A percentile compares a stretch with the other conserved stretches of the same genome.
These are phyloP conservation scores for Trypanosoma scelopori DNA, from an alignment of 208 protist genomes.

Conservation along the genomic window DNA sequence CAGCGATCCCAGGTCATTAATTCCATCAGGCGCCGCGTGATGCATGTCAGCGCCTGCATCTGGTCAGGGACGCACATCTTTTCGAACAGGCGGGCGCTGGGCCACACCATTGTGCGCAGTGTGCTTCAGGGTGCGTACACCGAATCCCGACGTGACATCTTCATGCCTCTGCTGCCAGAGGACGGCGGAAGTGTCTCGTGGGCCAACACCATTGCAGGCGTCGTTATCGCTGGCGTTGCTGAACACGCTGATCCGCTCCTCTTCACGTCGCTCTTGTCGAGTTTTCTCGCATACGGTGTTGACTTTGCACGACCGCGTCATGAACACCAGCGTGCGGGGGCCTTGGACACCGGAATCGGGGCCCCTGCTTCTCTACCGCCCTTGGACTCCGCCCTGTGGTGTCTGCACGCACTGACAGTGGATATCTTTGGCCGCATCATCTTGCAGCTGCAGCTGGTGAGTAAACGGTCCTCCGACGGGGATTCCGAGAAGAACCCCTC, in stretches of 20 bases:
- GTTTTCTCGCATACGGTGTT: constrained; percentile 41
- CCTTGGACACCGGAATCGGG: background rate
- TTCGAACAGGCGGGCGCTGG: constrained; percentile 27
- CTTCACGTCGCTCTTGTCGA: constrained; percentile 34
- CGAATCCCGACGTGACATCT: constrained; percentile 17
- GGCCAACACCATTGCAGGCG: constrained; percentile 21
- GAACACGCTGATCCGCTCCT: constrained; percentile 20
- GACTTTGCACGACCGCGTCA: constrained; percentile 11
- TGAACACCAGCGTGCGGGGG: background rate
- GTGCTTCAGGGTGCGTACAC: constrained; percentile 29
- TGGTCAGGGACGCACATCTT: background rate
- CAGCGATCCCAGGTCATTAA: background rate
- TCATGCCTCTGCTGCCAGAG: background rate
- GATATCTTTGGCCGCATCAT: background rate
- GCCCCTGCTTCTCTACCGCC: background rate
- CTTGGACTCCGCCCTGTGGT: constrained; percentile 8
- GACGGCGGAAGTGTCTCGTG: background rate
- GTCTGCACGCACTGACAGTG: background rate
- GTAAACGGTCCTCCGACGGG: background rate
- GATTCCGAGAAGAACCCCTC: background rate
- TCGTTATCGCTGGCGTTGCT: constrained; percentile 28
- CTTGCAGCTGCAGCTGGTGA: background rate
- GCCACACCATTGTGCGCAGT: constrained; percentile 31
- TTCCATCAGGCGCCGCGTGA: background rate
- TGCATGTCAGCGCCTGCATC: background rate